Evolutionary conservation across 2,329 filamentous ascomycete genomes (phyloP).

Genomic region (Botryotinia calthae): DNA sequence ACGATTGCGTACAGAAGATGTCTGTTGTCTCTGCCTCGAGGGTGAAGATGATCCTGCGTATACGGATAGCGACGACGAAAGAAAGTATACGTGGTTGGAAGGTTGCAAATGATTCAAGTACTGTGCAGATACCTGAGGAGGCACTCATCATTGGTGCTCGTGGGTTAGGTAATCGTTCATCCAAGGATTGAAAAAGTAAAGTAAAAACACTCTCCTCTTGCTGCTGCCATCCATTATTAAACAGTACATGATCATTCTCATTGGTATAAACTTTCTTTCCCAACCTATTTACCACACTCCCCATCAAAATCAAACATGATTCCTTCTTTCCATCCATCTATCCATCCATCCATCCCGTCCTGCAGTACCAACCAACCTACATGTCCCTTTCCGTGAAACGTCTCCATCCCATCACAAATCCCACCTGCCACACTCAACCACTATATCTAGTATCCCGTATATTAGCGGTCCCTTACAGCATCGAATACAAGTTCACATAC

Average conservation of each 20-base stretch:
- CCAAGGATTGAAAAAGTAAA: neutral
- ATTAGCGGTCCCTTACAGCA: constrained; percentile 12
- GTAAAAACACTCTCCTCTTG: neutral
- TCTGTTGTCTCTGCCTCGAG: neutral
- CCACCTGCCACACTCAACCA: neutral
- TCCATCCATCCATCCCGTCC: neutral
- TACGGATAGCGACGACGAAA: neutral
- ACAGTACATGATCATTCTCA: neutral
- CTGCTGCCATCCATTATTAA: neutral
- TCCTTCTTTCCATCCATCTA: neutral
- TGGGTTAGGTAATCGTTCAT: neutral
- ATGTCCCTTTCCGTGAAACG: constrained; percentile 12
- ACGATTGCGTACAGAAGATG: neutral
- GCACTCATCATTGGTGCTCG: neutral
- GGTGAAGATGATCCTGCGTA: neutral
- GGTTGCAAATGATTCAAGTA: neutral
- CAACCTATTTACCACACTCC: neutral
- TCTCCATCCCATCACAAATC: neutral
- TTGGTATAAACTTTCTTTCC: neutral
- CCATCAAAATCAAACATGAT: neutral
- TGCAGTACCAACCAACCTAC: neutral
- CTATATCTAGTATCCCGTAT: constrained; percentile 3
- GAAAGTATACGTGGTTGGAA: neutral
- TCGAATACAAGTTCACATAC: neutral
- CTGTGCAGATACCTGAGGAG: too few relatives aligned